These are phyloP conservation scores for Hysterium pulicare DNA, from an alignment of 2,329 filamentous ascomycete species.

Conservation along the genomic window DNA sequence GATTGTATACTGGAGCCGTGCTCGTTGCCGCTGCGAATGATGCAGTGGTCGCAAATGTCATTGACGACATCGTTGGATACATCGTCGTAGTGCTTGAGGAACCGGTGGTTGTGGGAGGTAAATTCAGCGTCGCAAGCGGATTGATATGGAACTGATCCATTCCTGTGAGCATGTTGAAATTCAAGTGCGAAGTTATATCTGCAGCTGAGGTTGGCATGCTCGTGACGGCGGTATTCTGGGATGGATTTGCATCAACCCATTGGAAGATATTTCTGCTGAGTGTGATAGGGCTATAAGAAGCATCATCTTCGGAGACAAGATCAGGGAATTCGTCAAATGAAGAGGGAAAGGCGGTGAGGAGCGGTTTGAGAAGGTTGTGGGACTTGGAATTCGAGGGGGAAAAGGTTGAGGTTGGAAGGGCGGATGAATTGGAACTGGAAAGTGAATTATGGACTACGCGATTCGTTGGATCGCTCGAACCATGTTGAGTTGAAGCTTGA, in stretches of 20 bases:
- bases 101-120: slow-evolving; percentile 13
- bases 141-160: slow-evolving; percentile 28
- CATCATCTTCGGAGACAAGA: slow-evolving; percentile 17
- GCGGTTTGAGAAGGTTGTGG: slow-evolving; percentile 15
- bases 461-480: slow-evolving; percentile 1
- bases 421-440: slow-evolving; percentile 1
- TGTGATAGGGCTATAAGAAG: slow-evolving; percentile 26
- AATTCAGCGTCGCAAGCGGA: slow-evolving; percentile 26
- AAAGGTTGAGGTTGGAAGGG: background rate
- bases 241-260: slow-evolving; percentile 35
- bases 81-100: slow-evolving; percentile 1
- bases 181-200: slow-evolving; percentile 1
- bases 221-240: slow-evolving; percentile 3
- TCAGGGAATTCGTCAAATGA: slow-evolving; percentile 19
- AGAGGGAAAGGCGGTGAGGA: slow-evolving; percentile 14
- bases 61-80: slow-evolving; percentile 1
- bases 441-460: background rate
- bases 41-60: slow-evolving; percentile 1
- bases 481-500: background rate
- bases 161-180: slow-evolving; percentile 12
- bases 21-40: background rate
- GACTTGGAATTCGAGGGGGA: slow-evolving; percentile 4
- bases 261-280: slow-evolving; percentile 38
- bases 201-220: background rate
- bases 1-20: background rate